Base-by-base conservation (phyloP, 2,329 filamentous ascomycete genomes). In the Claviceps arundinis region DNA sequence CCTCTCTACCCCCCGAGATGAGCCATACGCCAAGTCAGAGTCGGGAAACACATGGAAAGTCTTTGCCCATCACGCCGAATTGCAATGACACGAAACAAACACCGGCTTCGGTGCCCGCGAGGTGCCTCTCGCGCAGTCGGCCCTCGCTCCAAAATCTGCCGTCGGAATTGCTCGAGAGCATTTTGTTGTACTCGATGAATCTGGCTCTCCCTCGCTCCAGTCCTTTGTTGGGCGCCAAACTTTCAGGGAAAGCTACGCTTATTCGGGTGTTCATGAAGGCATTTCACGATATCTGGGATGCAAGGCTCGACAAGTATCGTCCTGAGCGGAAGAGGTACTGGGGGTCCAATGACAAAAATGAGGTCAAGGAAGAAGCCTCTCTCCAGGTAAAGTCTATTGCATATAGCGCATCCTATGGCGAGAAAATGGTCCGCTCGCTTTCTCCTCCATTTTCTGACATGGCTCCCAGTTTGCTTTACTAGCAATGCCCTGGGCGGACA, bases 151-250 rank as follows among this genome's bases (percentile, higher is more conserved):
- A 69, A 50, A 58, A 59, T 37, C 62, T 81, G 9, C 78, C 78
- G 0, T 59, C 70, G 6, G 78, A 81, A 60, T 65, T 81, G 24
- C 67, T 81, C 11, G 75, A 80, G 59, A 66, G 56, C 30, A 77
- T 81, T 47, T 72, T 79, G 50, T 62, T 75, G 55, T 62, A 73
- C 50, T 78, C 75, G 49, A 60, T 0, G 26, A 30, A 30, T 30
- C 8, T 11, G 26, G 26, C 26, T 30, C 26, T 30, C 8, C 26
- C 26, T 30, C 68, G 64, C 5, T 66, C 70, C 47, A 73, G 68
- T 49, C 70, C 61, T 11, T 61, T 68, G 34, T 64, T 81, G 37
- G 73, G 75, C 24, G 59, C 63, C 24, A 66, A 71, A 45, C 68
- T 81, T 14, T 78, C 76, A 8, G 58, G 59, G 0, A 62, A 62